Evolutionary conservation across 2,329 filamentous ascomycete species (phyloP), one percentile per base, ranked within the genome.

Genomic region (Xylariaceae sp.): DNA sequence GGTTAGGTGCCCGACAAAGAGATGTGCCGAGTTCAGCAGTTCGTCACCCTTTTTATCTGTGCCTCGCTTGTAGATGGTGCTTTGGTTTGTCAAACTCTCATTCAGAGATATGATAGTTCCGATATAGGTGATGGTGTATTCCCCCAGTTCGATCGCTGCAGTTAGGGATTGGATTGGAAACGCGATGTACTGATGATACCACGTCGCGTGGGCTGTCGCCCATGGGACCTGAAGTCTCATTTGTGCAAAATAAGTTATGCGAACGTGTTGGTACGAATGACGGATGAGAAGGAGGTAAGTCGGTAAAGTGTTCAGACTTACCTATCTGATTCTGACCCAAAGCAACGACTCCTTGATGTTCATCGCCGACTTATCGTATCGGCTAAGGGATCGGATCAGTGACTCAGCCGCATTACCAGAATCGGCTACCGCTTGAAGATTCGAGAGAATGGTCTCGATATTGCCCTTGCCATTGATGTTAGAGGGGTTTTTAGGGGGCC

Each of bases 111-210:
- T 12, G 2, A 44, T 35, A 16, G 42, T 39, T 11, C 42, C 42
- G 16, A 36, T 6, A 17, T 40, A 36, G 3, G 42, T 44, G 36
- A 44, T 44, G 2, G 42, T 44, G 36, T 44, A 44, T 19, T 44
- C 42, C 21, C 36, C 6, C 11, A 44, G 36, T 3, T 34, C 21
- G n/a, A 44, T 44, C 12, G 36, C 42, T 2, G 36, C 42, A 1
- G 42, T 44, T 22, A 39, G 23, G n/a, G 42, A 25, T 22, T 44
- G 42, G 25, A 44, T 39, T 5, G 36, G 42, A 17, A 44, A 44
- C 25, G 38, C 42, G 25, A 44, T 39, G 42, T 23, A 44, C 14
- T 44, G 42, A 12, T 44, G 42, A 16, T 44, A 44, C 35, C 36
- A 44, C 17, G 35, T 39, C n/a, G 42, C 38, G 27, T 44, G 39